These are phyloP conservation scores for Chrysanthemum makinoi DNA, from an alignment of 129 eudicot species.

Conservation along the genomic window DNA sequence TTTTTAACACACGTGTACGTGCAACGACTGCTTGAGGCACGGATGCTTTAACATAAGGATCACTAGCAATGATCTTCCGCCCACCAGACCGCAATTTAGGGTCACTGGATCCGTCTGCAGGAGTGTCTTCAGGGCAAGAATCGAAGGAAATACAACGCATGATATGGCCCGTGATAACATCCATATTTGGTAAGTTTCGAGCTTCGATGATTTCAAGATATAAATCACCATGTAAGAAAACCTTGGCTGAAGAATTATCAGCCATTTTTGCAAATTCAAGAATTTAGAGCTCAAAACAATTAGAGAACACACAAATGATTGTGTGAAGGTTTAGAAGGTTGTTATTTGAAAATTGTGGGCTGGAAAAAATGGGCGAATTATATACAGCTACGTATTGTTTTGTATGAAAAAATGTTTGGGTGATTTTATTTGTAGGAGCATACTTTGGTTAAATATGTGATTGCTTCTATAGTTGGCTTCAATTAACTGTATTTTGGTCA, in stretches of 20 bases:
- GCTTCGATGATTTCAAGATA: constrained; percentile 64
- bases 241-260: constrained; percentile 31
- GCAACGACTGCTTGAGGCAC: constrained; percentile 79
- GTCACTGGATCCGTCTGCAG: constrained; percentile 28
- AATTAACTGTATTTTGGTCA: background rate
- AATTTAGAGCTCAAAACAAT: background rate
- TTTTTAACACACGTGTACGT: constrained; percentile 79
- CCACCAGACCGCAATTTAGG: constrained; percentile 30
- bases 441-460: constrained; percentile 11
- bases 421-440: constrained; percentile 11
- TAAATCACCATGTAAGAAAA: constrained; percentile 76
- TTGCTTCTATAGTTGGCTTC: constrained; percentile 23
- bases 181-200: constrained; percentile 72
- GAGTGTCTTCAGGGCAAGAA: constrained; percentile 42
- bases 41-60: constrained; percentile 84
- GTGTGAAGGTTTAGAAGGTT: constrained; percentile 6
- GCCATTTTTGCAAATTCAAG: constrained; percentile 32
- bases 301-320: background rate
- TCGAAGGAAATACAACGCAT: constrained; percentile 56
- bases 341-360: background rate
- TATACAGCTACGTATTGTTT: constrained; percentile 13
- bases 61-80: constrained; percentile 78
- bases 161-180: constrained; percentile 66
- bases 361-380: constrained; percentile 14
- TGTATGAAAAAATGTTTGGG: constrained; percentile 4